phyloP scores from a whole-genome alignment of 306 rosid genomes.

The Sicyos baderoa region DNA sequence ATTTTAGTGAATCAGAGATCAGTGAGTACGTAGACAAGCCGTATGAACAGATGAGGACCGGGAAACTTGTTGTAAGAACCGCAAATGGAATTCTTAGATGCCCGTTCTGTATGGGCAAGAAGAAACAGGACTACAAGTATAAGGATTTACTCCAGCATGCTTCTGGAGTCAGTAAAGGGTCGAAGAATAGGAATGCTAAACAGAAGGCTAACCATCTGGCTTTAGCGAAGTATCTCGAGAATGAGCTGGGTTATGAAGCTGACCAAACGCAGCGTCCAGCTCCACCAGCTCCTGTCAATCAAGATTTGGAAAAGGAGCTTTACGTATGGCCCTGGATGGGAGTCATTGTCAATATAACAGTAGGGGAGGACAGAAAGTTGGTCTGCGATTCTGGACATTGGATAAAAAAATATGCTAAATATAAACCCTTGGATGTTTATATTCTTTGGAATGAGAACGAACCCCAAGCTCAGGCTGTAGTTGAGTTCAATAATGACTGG shows the following conservation, averaged over 20 bases:
- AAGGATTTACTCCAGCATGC: constrained; percentile 86
- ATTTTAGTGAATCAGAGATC: constrained; percentile 87
- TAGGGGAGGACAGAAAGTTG: constrained; percentile 27
- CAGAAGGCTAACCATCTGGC: constrained; percentile 95
- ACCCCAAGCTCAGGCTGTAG: constrained; percentile 33
- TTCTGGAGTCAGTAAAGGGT: constrained; percentile 88
- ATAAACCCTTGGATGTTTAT: constrained; percentile 41
- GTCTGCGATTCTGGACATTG: constrained; percentile 41
- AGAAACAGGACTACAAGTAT: constrained; percentile 81
- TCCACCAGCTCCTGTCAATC: constrained; percentile 29
- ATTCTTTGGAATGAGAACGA: constrained; percentile 34
- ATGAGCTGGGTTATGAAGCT: constrained; percentile 48
- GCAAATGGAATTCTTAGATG: constrained; percentile 72
- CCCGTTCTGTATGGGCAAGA: constrained; percentile 91
- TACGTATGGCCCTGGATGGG: constrained; percentile 98
- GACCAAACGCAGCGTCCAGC: constrained; percentile 39
- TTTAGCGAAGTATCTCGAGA: constrained; percentile 62
- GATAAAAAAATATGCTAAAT: constrained; percentile 47
- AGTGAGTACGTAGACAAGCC: constrained; percentile 67
- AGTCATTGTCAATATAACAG: constrained; percentile 46
- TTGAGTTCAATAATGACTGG: constrained; percentile 65
- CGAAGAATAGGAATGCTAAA: constrained; percentile 67
- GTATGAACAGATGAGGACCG: constrained; percentile 46
- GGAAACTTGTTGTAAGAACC: constrained; percentile 52
- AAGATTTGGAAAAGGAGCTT: constrained; percentile 35